Evolutionary conservation across 192 early-diverging fungal genomes (phyloP), one percentile per base, ranked within the genome.

Genomic region (Dispira simplex): DNA sequence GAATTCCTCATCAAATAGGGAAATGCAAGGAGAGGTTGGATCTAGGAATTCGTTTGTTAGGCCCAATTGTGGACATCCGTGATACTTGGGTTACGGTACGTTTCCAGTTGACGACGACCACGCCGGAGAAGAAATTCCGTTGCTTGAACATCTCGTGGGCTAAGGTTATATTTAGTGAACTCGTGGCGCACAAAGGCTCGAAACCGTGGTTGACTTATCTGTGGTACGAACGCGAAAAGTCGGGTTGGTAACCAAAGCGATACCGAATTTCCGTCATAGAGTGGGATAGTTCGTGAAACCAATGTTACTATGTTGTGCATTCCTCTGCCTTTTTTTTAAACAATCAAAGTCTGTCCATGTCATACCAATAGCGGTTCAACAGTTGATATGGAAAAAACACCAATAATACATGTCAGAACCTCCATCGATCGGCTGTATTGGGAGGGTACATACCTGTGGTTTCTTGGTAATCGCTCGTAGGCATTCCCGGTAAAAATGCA

Each of bases 51-150:
- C 32, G 32, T 39, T 39, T 6, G 32, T 39, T 39, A 39, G 6
- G 32, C 32, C 32, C 32, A n/a, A 53, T 45, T 20, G 5, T 62
- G 59, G 13, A 88, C 75, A 66, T 85, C 84, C 66, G 75, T 72
- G 55, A 88, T 81, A 54, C 77, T 79, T 11, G 81, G 79, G 14
- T 78, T 67, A 64, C 69, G 71, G 64, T 85, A 88, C 26, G 76
- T 75, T 52, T 85, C 77, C 46, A 88, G 67, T 58, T 85, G 81
- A 23, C 80, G 73, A 27, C 77, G 77, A 11, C 86, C 86, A 32
- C 74, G 74, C 28, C 86, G 73, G 52, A 88, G 70, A 64, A 88
- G 72, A 52, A 85, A 82, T 67, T 88, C 86, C 26, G 85, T 85
- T 3, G 86, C 81, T 13, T 78, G 66, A 68, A 85, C 83, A 57